Evolutionary conservation across 306 rosid genomes (phyloP).

Genomic region (Malus domestica): DNA sequence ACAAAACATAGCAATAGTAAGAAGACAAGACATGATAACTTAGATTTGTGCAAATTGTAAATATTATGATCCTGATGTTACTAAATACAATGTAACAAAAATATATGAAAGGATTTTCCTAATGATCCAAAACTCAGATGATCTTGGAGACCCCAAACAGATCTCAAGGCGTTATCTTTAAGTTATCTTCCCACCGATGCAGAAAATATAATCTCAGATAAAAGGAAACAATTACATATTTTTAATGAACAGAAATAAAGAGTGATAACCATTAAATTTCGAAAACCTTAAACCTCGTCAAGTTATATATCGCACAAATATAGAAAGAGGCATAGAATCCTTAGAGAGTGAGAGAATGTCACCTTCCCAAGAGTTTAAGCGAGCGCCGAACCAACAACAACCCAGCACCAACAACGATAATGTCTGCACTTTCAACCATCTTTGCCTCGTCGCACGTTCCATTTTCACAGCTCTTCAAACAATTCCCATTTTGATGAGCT

Average conservation of each 20-base stretch:
- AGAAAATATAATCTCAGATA: neutral
- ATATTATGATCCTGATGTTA: neutral
- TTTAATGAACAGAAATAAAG: neutral
- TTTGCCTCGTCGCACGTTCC: neutral
- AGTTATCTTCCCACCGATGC: neutral
- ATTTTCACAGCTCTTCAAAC: neutral
- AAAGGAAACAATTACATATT: too few relatives aligned
- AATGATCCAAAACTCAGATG: neutral
- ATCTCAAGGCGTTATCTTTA: neutral
- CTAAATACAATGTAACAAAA: too few relatives aligned
- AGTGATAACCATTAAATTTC: neutral
- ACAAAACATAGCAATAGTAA: neutral
- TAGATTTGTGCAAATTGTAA: neutral
- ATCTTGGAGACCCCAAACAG: neutral
- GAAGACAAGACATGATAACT: neutral
- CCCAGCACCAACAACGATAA: slow-evolving; percentile 24
- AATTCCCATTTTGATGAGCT: neutral
- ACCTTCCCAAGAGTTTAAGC: slow-evolving; percentile 27
- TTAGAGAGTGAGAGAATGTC: neutral
- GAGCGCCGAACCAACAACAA: slow-evolving; percentile 24
- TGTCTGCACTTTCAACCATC: neutral
- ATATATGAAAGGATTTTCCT: neutral
- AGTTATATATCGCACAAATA: neutral
- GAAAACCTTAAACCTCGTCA: neutral
- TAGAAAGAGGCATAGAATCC: neutral